A percentile compares a stretch with the other conserved stretches of the same genome.
Conservation (phyloP, 805 yeast species). For the Ogataea salicorniae region DNA sequence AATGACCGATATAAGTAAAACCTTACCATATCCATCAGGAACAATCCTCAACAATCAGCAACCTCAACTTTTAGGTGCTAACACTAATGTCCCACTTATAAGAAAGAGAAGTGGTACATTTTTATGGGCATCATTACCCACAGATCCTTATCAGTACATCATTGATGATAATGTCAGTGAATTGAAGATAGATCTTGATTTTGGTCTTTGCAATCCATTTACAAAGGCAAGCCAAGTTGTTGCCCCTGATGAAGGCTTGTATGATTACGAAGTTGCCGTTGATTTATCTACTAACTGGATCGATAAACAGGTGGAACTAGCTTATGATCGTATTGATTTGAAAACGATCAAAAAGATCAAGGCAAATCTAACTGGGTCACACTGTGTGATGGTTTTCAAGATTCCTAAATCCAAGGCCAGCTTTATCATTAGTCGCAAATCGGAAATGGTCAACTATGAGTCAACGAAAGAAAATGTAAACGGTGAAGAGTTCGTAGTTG, state of each 20-base stretch:
- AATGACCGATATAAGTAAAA: conserved; percentile 5
- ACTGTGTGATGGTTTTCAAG: conserved; percentile 23
- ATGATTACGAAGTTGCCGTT: background rate
- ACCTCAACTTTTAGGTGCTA: background rate
- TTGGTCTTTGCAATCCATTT: conserved; percentile 21
- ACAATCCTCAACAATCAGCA: conserved; percentile 12
- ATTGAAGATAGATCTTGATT: conserved; percentile 18
- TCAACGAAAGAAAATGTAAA: background rate
- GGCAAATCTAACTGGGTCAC: conserved; percentile 10
- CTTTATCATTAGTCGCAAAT: conserved; percentile 16
- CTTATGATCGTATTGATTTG: conserved; percentile 13
- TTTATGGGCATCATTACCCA: conserved; percentile 21
- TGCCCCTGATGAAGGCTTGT: background rate
- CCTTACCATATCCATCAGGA: conserved; percentile 27
- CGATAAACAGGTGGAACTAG: conserved; percentile 5
- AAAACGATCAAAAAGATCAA: conserved; percentile 11
- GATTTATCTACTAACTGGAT: conserved; percentile 7
- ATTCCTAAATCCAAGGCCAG: conserved; percentile 23
- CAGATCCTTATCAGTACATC: conserved; percentile 37
- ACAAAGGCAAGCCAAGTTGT: background rate
- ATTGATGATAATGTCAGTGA: conserved; percentile 19
- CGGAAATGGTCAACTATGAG: conserved; percentile 10
- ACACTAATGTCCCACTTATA: background rate
- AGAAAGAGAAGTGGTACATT: conserved; percentile 28
- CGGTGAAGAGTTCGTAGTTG: conserved; percentile 22